phyloP scores from a whole-genome alignment of 2,329 filamentous ascomycete genomes.

The Sporothrix curviconia region DNA sequence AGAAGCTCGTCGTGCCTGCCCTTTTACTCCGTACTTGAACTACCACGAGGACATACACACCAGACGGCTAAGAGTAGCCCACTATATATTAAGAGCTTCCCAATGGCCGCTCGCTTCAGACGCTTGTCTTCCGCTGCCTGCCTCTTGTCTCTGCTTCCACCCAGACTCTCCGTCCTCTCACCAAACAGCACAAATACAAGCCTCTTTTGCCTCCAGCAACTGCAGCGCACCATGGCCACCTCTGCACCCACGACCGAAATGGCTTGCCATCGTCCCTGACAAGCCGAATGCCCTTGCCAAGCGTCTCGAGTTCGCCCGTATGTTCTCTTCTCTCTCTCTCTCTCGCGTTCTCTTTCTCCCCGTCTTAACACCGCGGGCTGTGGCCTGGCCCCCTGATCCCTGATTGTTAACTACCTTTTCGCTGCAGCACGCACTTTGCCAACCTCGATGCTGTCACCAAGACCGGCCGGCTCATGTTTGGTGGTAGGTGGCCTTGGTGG shows the following conservation, averaged over 20 bases:
- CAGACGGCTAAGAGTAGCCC: no score
- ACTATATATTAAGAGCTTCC: neutral
- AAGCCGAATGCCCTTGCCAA: slow-evolving; percentile 53
- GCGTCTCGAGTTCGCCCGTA: slow-evolving; percentile 55
- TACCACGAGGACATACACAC: no score
- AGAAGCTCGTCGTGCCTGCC: neutral
- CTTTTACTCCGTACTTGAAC: neutral
- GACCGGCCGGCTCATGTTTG: slow-evolving; percentile 55
- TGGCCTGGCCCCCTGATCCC: neutral
- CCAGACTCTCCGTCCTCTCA: neutral
- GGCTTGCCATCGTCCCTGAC: slow-evolving; percentile 64
- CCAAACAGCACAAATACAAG: neutral
- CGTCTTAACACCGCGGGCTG: no score
- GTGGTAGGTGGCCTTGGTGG: slow-evolving; percentile 50
- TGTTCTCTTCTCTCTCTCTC: slow-evolving; percentile 23
- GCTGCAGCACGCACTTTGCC: slow-evolving; percentile 47
- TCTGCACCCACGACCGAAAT: slow-evolving; percentile 45
- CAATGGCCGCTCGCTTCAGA: slow-evolving; percentile 7
- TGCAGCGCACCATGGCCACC: slow-evolving; percentile 26
- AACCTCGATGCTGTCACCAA: slow-evolving; percentile 47
- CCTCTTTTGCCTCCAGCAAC: neutral
- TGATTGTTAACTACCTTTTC: neutral
- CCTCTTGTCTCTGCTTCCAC: neutral
- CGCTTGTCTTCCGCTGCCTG: neutral
- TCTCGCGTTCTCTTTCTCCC: neutral